Evolutionary conservation across 306 rosid genomes (phyloP), one percentile per base, ranked within the genome.

Genomic region (Carpinus viminea): DNA sequence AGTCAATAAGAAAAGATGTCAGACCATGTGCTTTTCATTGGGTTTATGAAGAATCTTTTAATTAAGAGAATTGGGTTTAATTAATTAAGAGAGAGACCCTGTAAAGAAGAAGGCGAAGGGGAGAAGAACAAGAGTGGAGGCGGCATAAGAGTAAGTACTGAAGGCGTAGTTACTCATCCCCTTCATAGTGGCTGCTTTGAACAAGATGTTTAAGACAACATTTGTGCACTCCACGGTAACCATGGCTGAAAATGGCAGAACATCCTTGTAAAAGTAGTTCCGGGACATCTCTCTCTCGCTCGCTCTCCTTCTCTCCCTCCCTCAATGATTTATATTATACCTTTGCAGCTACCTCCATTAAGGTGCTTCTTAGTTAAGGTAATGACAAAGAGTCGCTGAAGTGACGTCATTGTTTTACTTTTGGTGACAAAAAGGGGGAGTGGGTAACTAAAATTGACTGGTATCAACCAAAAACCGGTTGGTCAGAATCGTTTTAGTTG

Each of bases 141-240:
- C 15, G 4, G 76, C 81, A 53, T 38, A 83, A 3, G 92, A 75
- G 78, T 93, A 91, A 48, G 83, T 81, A 2, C 84, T 56, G 79
- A 90, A 89, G 50, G 84, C 92, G 36, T 75, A 84, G 86, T 75
- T 86, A 83, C 87, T 86, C 57, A 86, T 68, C 0, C 94, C 89
- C 70, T 75, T 80, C 26, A 70, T 54, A 21, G 75, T 51, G 17
- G 93, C 97, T 79, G 83, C 85, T 83, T 90, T 93, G 84, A 83
- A 88, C 13, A 89, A 41, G 43, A 78, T 62, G 47, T 57, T 79
- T 0, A 82, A 78, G 57, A 89, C 93, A 41, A 93, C 91, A 52
- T 73, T 80, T 7, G 81, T 72, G 74, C 86, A 85, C 76, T 91
- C 93, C 0, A 77, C 53, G 4, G 83, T 73, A 1, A 88, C 68